A percentile compares a stretch with the other conserved stretches of the same genome.
Evolutionary conservation across 1,284 basidiomycete species (phyloP).

Genomic region (Cryptococcus deneoformans): DNA sequence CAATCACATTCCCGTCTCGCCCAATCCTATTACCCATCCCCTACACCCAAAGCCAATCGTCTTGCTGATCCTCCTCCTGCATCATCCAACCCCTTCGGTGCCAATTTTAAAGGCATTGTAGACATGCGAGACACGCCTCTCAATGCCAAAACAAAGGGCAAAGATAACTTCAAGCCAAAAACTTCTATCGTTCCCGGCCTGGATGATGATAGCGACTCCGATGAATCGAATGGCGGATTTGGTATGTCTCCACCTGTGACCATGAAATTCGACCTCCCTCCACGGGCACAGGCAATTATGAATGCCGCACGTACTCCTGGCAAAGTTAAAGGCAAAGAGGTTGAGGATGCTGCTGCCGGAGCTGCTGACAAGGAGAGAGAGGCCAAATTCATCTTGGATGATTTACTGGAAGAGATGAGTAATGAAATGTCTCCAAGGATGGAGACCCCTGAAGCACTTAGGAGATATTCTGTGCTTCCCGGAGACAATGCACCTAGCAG

Average conservation of each 20-base stretch:
- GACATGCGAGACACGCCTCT: constrained; percentile 65
- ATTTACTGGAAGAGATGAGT: constrained; percentile 44
- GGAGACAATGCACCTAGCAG: constrained; percentile 15
- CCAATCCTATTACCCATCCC: constrained; percentile 2
- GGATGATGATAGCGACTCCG: constrained; percentile 46
- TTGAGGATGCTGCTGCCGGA: background rate
- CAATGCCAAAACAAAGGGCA: constrained; percentile 46
- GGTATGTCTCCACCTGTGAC: constrained; percentile 79
- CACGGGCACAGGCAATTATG: constrained; percentile 54
- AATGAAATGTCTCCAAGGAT: constrained; percentile 30
- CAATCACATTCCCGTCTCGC: background rate
- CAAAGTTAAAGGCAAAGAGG: constrained; percentile 9
- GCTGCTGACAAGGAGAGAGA: constrained; percentile 57
- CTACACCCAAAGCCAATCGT: constrained; percentile 23
- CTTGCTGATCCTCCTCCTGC: constrained; percentile 21
- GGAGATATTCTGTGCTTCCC: constrained; percentile 40
- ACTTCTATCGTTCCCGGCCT: constrained; percentile 25
- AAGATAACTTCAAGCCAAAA: constrained; percentile 2
- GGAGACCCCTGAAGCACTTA: constrained; percentile 26
- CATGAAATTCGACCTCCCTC: constrained; percentile 74
- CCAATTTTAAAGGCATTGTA: constrained; percentile 68
- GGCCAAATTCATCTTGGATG: constrained; percentile 50
- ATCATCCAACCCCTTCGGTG: constrained; percentile 59
- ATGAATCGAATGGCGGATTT: constrained; percentile 54
- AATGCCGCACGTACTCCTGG: constrained; percentile 46